Conservation (phyloP, 2,329 filamentous ascomycete genomes). For the Curvularia sp. region DNA sequence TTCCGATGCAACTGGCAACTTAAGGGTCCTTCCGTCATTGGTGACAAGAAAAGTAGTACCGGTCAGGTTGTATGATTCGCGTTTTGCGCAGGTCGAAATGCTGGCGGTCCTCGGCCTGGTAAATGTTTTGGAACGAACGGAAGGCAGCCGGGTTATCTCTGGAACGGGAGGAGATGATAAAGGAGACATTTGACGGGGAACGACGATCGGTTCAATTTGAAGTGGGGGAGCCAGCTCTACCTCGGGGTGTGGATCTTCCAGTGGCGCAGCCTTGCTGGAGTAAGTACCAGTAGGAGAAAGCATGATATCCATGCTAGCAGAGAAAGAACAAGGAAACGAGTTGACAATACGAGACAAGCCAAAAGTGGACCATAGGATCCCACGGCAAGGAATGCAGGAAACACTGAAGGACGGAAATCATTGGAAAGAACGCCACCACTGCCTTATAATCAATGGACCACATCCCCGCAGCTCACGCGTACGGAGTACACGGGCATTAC, state of each 20-base stretch:
- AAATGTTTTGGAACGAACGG: not conserved
- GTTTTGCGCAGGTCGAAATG: slow-evolving; percentile 19
- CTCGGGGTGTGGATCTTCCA: slow-evolving; percentile 20
- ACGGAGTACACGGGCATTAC: slow-evolving; percentile 8
- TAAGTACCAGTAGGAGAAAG: slow-evolving; percentile 4
- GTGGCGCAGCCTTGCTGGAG: slow-evolving; percentile 7
- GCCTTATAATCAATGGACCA: slow-evolving; percentile 4
- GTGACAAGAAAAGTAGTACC: slow-evolving; percentile 39
- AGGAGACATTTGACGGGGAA: slow-evolving; percentile 20
- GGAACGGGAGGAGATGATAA: not conserved
- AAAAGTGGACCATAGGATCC: slow-evolving; percentile 6
- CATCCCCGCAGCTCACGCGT: slow-evolving; percentile 1
- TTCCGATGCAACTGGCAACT: slow-evolving; percentile 35
- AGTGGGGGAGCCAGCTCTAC: slow-evolving; percentile 27
- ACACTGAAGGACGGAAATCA: not conserved
- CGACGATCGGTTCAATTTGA: slow-evolving; percentile 19
- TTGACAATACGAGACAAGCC: slow-evolving; percentile 5
- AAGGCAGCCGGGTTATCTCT: not conserved
- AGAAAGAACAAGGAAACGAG: not conserved
- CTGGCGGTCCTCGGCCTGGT: not conserved
- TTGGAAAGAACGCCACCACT: not conserved
- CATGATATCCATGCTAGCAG: slow-evolving; percentile 8
- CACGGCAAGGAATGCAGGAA: slow-evolving; percentile 1
- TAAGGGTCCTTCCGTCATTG: slow-evolving; percentile 29
- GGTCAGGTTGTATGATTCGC: slow-evolving; percentile 35